A percentile compares a stretch with the other conserved stretches of the same genome.
Conservation (phyloP, 2,329 filamentous ascomycete species). For the Cercospora brassicicola region DNA sequence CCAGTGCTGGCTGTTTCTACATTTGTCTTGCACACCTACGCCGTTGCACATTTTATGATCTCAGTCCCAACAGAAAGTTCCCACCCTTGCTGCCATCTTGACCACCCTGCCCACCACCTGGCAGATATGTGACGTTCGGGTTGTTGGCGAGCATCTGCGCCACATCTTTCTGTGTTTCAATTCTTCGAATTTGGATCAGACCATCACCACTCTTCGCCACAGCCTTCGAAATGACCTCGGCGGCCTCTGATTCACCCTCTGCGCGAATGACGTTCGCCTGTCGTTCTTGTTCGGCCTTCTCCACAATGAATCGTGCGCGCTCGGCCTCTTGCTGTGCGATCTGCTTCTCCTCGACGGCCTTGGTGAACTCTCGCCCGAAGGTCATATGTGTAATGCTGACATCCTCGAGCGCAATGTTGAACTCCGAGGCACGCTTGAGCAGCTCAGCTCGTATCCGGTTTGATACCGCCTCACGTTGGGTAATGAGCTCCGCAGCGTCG, state of each 20-base stretch:
- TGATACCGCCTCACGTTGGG: slow-evolving; percentile 93
- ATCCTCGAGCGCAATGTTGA: slow-evolving; percentile 98
- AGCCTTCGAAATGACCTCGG: slow-evolving; percentile 90
- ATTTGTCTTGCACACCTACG: background rate
- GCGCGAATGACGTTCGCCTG: slow-evolving; percentile 98
- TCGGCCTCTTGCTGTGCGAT: slow-evolving; percentile 99
- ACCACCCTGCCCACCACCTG: slow-evolving; percentile 62
- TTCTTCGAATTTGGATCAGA: slow-evolving; percentile 91
- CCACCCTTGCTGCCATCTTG: slow-evolving; percentile 56
- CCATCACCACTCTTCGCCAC: slow-evolving; percentile 92
- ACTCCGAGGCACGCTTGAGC: slow-evolving; percentile 87
- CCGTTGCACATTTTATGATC: slow-evolving; percentile 44
- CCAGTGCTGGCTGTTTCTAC: slow-evolving; percentile 2
- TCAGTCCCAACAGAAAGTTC: slow-evolving; percentile 67
- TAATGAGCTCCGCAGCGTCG: slow-evolving; percentile 71
- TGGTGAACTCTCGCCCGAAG: slow-evolving; percentile 97
- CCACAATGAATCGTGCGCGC: slow-evolving; percentile 94
- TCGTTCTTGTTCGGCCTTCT: slow-evolving; percentile 97
- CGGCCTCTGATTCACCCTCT: slow-evolving; percentile 95
- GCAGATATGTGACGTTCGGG: slow-evolving; percentile 94
- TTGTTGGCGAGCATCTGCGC: slow-evolving; percentile 84
- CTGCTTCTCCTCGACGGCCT: slow-evolving; percentile 99
- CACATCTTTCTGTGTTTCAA: slow-evolving; percentile 95
- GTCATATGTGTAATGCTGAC: slow-evolving; percentile 99
- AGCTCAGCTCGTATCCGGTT: slow-evolving; percentile 92